Base-by-base conservation (phyloP, 192 early-diverging fungal species). In the Kickxella alabastrina region DNA sequence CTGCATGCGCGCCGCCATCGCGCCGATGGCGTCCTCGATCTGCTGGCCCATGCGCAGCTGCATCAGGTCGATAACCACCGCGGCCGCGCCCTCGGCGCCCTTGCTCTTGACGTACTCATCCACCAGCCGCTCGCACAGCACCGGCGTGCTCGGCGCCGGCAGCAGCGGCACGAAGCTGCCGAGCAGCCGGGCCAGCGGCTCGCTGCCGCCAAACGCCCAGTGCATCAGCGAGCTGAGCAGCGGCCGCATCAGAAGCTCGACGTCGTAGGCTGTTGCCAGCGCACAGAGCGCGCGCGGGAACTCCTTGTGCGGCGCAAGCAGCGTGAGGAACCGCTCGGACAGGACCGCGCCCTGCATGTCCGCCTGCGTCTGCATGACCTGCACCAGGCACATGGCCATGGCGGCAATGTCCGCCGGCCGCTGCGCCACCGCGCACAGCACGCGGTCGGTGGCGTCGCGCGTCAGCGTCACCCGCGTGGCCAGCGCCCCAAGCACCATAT, bases 311-410 rank as follows among this genome's bases (percentile, higher is more conserved):
- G n/a, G 18, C 13, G 51, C 42, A 14, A 68, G 42, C 15, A 52
- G 38, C 9, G 24, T 15, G 3, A 64, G 52, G 17, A 62, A 39
- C 17, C 49, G 35, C 10, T 40, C 6, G 6, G 65, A 46, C 14
- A 65, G 39, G 1, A 37, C 9, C 3, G n/a, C 41, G 14, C 15
- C 39, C 29, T 21, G 44, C 38, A 43, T 36, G 4, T 57, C 14
- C 13, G 32, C 61, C 49, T 79, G 59, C 27, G 64, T 62, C 62
- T 75, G 79, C 3, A 68, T 22, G 32, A 72, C 38, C 51, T 68
- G 75, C 10, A 56, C 40, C 42, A 76, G 36, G 36, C 56, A 63
- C 45, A 76, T 43, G 8, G 62, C 12, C 61, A 72, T 76, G 10
- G 65, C 43, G 10, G 50, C 41, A 14, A 64, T 38, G 14, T 69